Evolutionary conservation across 768 basidiomycete species (phyloP).

Genomic region (Obba rivulosa): DNA sequence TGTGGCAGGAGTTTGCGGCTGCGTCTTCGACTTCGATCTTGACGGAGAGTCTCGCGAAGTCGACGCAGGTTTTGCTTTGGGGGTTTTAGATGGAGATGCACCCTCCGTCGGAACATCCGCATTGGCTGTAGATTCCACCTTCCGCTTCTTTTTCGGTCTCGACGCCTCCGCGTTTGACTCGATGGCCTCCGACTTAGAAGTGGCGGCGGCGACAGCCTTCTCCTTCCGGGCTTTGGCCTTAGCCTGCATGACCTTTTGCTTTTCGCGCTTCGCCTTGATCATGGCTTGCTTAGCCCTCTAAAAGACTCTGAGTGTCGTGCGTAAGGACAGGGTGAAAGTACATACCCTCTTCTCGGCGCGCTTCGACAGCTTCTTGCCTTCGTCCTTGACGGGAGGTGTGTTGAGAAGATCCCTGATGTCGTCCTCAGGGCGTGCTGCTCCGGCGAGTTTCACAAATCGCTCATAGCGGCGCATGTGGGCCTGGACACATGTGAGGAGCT

Average conservation of each 20-base stretch:
- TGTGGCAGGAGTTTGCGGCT: no score
- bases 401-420: conserved; percentile 43
- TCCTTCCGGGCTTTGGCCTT: conserved; percentile 29
- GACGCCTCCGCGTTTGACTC: conserved; percentile 1
- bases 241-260: conserved; percentile 39
- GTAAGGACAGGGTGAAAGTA: background rate
- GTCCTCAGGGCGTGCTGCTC: conserved; percentile 32
- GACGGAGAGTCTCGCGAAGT: no score
- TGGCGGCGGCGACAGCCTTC: conserved; percentile 6
- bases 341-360: conserved; percentile 60
- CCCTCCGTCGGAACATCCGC: background rate
- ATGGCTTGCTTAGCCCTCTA: conserved; percentile 44
- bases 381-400: conserved; percentile 2
- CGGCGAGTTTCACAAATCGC: conserved; percentile 41
- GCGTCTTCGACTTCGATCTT: no score
- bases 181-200: background rate
- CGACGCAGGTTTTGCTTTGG: background rate
- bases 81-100: conserved; percentile 3
- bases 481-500: conserved; percentile 28
- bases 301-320: no score
- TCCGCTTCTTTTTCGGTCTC: conserved; percentile 17
- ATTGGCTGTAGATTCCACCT: conserved; percentile 4
- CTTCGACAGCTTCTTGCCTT: conserved; percentile 37
- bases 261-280: conserved; percentile 43
- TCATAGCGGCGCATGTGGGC: conserved; percentile 59